Evolutionary conservation across 2,329 filamentous ascomycete genomes (phyloP).

Genomic region (Metarhizium robertsii): DNA sequence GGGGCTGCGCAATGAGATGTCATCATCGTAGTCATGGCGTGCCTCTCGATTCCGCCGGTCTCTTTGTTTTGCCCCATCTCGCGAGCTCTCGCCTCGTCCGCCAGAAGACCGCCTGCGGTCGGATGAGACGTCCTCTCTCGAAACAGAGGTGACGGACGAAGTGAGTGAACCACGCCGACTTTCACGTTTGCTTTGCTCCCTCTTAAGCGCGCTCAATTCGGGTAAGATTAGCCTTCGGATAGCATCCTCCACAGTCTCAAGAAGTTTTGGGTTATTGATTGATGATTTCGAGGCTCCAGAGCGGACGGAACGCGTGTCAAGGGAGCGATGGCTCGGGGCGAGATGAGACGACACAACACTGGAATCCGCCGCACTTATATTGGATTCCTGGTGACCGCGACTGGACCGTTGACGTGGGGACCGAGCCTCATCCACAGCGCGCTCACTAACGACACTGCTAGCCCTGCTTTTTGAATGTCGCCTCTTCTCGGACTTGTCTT

Average conservation of each 20-base stretch:
- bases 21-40: constrained; percentile 44
- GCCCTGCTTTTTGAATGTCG: constrained; percentile 37
- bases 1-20: constrained; percentile 36
- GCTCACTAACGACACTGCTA: constrained; percentile 37
- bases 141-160: constrained; percentile 45
- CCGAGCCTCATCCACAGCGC: constrained; percentile 34
- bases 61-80: constrained; percentile 39
- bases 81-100: constrained; percentile 40
- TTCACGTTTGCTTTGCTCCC: constrained; percentile 73
- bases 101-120: constrained; percentile 54
- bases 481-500: constrained; percentile 42
- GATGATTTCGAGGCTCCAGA: constrained; percentile 55
- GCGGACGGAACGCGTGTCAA: constrained; percentile 43
- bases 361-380: constrained; percentile 43
- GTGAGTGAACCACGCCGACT: constrained; percentile 57
- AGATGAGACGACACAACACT: constrained; percentile 45
- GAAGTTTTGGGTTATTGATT: constrained; percentile 83
- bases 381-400: constrained; percentile 41
- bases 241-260: constrained; percentile 88
- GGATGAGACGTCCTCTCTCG: constrained; percentile 46
- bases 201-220: constrained; percentile 83
- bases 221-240: constrained; percentile 84
- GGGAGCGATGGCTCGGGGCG: constrained; percentile 44
- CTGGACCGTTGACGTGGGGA: constrained; percentile 41
- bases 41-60: constrained; percentile 43